phyloP scores from a whole-genome alignment of 768 basidiomycete species.

The Leccinum disarticulatum region DNA sequence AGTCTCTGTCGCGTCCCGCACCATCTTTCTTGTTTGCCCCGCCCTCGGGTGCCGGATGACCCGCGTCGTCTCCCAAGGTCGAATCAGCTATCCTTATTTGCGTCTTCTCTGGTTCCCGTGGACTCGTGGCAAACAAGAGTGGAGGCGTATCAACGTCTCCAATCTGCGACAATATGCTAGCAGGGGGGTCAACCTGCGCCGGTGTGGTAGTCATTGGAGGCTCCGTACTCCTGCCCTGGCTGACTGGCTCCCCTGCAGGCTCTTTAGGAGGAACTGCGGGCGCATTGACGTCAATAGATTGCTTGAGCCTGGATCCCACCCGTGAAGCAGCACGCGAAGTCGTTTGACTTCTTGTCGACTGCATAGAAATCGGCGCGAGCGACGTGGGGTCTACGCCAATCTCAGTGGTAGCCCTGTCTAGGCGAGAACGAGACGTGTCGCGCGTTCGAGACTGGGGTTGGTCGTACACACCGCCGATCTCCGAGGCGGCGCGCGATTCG shows the following conservation, averaged over 20 bases:
- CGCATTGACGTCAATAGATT: not conserved
- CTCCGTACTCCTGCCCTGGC: conserved; percentile 6
- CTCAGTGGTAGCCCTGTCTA: conserved; percentile 17
- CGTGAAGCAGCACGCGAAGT: conserved; percentile 7
- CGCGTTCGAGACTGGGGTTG: conserved; percentile 17
- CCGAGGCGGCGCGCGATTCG: conserved; percentile 31
- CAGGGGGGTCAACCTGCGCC: conserved; percentile 26
- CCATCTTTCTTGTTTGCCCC: not conserved
- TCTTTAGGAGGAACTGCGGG: conserved; percentile 5
- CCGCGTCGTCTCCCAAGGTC: not conserved
- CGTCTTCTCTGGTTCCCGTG: not conserved
- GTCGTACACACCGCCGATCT: conserved; percentile 28
- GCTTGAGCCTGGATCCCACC: conserved; percentile 6
- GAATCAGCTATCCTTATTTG: conserved; percentile 1
- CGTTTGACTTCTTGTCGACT: conserved; percentile 2
- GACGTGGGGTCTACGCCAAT: conserved; percentile 4
- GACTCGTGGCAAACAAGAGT: conserved; percentile 1
- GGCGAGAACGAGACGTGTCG: conserved; percentile 11
- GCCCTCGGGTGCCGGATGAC: not conserved
- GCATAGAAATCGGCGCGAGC: conserved; percentile 4
- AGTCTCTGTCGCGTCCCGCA: not conserved
- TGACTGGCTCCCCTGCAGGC: not conserved
- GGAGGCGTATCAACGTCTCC: conserved; percentile 3
- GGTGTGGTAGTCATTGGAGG: conserved; percentile 16
- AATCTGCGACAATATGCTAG: conserved; percentile 12